A percentile compares a stretch with the other conserved stretches of the same genome.
Conservation (phyloP, 2,329 filamentous ascomycete genomes). For the Apiospora phragmitis region DNA sequence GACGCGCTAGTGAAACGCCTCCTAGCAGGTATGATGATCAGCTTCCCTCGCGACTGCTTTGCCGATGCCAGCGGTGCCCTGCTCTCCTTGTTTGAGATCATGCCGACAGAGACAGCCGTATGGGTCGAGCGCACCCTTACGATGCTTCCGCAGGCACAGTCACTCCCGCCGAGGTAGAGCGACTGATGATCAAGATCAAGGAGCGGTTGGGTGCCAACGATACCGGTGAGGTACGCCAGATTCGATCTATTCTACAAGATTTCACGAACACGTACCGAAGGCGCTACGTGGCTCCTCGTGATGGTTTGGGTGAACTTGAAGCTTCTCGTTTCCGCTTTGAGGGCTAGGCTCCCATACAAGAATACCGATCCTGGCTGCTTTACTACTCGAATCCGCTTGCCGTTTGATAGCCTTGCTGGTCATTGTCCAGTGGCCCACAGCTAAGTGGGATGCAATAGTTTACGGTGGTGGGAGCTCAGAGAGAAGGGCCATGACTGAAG, state of each 20-base stretch:
- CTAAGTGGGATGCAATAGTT: neutral
- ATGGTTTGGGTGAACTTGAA: constrained; percentile 85
- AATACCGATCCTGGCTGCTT: neutral
- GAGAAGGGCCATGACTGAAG: neutral
- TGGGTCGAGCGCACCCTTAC: constrained; percentile 86
- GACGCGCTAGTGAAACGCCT: constrained; percentile 82
- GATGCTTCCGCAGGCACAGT: constrained; percentile 83
- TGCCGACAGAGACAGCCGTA: constrained; percentile 73
- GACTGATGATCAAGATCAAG: constrained; percentile 77
- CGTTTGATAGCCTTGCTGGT: neutral
- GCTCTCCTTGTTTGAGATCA: constrained; percentile 82
- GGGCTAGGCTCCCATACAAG: constrained; percentile 38
- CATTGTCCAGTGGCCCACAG: neutral
- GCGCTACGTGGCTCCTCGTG: constrained; percentile 91
- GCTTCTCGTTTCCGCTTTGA: constrained; percentile 83
- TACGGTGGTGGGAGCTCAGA: neutral
- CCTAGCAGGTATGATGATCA: constrained; percentile 98
- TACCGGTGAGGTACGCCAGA: constrained; percentile 65
- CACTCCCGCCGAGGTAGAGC: constrained; percentile 75
- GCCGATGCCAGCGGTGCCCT: constrained; percentile 92
- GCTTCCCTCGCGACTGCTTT: constrained; percentile 93
- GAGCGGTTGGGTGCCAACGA: constrained; percentile 72
- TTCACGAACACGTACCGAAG: constrained; percentile 94
- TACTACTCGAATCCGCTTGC: no score
- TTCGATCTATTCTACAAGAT: constrained; percentile 85